Conservation (phyloP, 305 asterid species). For the Fraxinus floribunda region DNA sequence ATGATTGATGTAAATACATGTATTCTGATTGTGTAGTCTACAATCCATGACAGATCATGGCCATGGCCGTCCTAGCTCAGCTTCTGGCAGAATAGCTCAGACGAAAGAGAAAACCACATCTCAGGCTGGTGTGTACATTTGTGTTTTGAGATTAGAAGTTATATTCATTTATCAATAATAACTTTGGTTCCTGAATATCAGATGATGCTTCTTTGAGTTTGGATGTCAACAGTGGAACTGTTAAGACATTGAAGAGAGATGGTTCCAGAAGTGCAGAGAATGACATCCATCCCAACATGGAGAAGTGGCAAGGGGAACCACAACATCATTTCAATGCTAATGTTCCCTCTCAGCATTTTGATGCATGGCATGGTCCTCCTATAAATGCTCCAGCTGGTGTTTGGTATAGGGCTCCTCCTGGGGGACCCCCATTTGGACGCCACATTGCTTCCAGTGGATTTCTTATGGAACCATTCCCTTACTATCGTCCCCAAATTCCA, state of each 20-base stretch:
- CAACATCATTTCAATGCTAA: conserved; percentile 60
- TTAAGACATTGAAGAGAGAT: conserved; percentile 60
- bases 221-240: conserved; percentile 57
- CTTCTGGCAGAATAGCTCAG: conserved; percentile 52
- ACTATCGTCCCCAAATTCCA: conserved; percentile 71
- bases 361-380: conserved; percentile 82
- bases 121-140: conserved; percentile 55
- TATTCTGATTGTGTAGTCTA: conserved; percentile 21
- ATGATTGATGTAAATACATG: conserved; percentile 1
- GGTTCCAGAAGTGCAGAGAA: conserved; percentile 54
- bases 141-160: conserved; percentile 1
- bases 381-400: conserved; percentile 68
- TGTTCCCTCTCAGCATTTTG: conserved; percentile 72
- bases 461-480: conserved; percentile 76
- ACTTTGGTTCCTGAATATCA: conserved; percentile 17
- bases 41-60: conserved; percentile 48
- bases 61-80: conserved; percentile 65
- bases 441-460: conserved; percentile 78
- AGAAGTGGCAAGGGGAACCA: conserved; percentile 80
- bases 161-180: neutral
- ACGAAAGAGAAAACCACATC: conserved; percentile 43
- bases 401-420: conserved; percentile 89
- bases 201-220: conserved; percentile 32
- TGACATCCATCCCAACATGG: conserved; percentile 50
- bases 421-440: conserved; percentile 71